These are phyloP conservation scores for Colletotrichum sp. DNA, from an alignment of 2,329 filamentous ascomycete species.

Conservation along the genomic window DNA sequence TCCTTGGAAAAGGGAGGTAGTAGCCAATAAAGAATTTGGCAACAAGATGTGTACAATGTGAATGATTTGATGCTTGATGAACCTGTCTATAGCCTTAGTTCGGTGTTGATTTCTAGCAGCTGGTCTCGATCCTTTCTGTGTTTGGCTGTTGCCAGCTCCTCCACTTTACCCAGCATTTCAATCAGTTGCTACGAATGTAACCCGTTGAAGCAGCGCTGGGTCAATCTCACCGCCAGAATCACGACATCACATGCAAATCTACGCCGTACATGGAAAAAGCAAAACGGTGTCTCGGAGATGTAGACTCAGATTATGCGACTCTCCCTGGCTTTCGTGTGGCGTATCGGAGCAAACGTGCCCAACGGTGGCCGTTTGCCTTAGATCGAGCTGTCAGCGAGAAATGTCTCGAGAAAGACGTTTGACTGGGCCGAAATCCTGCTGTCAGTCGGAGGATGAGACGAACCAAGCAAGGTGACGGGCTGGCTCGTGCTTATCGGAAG, in stretches of 20 bases:
- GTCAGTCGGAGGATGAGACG: neutral
- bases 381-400: neutral
- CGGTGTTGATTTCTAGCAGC: neutral
- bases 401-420: neutral
- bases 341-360: neutral
- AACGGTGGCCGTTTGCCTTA: neutral
- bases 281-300: neutral
- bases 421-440: neutral
- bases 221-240: neutral
- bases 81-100: neutral
- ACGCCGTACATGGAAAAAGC: neutral
- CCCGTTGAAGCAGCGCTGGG: neutral
- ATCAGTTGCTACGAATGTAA: fast-evolving
- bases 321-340: neutral
- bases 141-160: no score
- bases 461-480: neutral
- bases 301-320: neutral
- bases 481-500: neutral
- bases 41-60: neutral
- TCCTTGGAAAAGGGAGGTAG: constrained; percentile 22
- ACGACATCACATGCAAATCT: neutral
- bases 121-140: fast-evolving
- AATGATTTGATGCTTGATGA: neutral
- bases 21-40: constrained; percentile 20
- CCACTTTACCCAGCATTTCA: fast-evolving